phyloP scores from a whole-genome alignment of 352 stramenopile genomes.

The Phytophthora niederhauseri region DNA sequence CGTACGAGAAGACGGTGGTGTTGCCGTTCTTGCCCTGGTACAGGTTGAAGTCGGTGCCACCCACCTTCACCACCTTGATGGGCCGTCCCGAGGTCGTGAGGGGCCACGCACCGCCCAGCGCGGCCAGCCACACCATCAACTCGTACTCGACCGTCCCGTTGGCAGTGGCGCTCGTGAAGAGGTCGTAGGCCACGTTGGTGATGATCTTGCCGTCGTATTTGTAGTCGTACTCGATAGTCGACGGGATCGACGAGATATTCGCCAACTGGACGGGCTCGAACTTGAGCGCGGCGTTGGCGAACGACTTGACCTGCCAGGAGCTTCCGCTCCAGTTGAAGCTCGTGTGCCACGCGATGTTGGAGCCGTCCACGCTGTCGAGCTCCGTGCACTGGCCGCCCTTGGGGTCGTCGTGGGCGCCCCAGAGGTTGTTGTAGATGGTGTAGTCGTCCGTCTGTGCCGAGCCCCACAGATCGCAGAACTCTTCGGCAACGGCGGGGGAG shows the following conservation, averaged over 20 bases:
- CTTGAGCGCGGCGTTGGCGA: constrained; percentile 44
- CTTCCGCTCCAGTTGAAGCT: constrained; percentile 37
- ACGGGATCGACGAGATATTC: constrained; percentile 39
- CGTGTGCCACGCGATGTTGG: constrained; percentile 44
- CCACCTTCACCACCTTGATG: constrained; percentile 21
- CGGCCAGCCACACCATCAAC: constrained; percentile 43
- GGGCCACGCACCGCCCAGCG: constrained; percentile 32
- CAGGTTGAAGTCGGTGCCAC: constrained; percentile 25
- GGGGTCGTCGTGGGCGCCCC: constrained; percentile 28
- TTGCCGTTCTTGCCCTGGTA: constrained; percentile 35
- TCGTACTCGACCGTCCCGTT: constrained; percentile 37
- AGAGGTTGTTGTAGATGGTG: constrained; percentile 52
- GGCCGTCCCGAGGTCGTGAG: constrained; percentile 32
- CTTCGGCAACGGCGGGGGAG: constrained; percentile 4
- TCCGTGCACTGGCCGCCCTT: constrained; percentile 45
- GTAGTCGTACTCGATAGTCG: constrained; percentile 41
- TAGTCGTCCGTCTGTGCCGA: constrained; percentile 33
- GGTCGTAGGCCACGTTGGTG: constrained; percentile 43
- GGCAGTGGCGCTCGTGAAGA: constrained; percentile 37
- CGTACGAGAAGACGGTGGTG: constrained; percentile 41
- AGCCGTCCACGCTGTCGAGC: constrained; percentile 32
- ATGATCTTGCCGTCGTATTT: constrained; percentile 39
- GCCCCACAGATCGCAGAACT: constrained; percentile 38
- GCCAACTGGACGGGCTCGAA: constrained; percentile 37
- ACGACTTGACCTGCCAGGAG: constrained; percentile 41